A percentile compares a stretch with the other conserved stretches of the same genome.
These are phyloP conservation scores for Botrytis fragariae DNA, from an alignment of 2,329 filamentous ascomycete genomes.

Conservation along the genomic window DNA sequence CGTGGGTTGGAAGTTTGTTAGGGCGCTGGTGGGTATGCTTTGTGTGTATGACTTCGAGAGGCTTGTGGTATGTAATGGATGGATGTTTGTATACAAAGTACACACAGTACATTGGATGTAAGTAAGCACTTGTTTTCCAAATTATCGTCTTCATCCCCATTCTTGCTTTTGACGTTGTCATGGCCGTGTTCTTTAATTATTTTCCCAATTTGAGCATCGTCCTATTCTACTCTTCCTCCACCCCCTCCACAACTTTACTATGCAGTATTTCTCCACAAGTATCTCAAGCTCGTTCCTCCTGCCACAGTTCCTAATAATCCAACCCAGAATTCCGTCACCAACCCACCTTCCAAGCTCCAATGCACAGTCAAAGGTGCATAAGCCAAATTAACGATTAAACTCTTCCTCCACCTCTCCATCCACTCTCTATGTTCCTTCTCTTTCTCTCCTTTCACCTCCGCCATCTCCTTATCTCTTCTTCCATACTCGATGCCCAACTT, in stretches of 20 bases:
- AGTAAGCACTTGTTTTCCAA: slow-evolving; percentile 1
- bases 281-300: slow-evolving; percentile 45
- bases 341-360: slow-evolving; percentile 70
- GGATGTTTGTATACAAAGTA: not conserved
- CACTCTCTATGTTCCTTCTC: slow-evolving; percentile 38
- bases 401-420: slow-evolving; percentile 56
- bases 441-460: slow-evolving; percentile 33
- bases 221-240: not conserved
- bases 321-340: slow-evolving; percentile 57
- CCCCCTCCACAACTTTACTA: not conserved
- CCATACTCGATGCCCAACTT: slow-evolving; percentile 48
- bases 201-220: not conserved
- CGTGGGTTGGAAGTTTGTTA: not conserved
- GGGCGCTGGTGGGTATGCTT: not conserved
- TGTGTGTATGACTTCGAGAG: too few species aligned
- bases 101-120: not conserved
- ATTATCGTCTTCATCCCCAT: not conserved
- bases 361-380: slow-evolving; percentile 84
- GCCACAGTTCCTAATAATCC: slow-evolving; percentile 56
- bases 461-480: slow-evolving; percentile 36
- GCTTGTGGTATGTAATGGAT: not conserved
- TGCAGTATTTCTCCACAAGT: slow-evolving; percentile 43
- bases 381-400: slow-evolving; percentile 66
- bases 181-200: not conserved
- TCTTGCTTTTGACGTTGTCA: too few species aligned